Evolutionary conservation across 1,284 basidiomycete species (phyloP).

Genomic region (Tilletia indica): DNA sequence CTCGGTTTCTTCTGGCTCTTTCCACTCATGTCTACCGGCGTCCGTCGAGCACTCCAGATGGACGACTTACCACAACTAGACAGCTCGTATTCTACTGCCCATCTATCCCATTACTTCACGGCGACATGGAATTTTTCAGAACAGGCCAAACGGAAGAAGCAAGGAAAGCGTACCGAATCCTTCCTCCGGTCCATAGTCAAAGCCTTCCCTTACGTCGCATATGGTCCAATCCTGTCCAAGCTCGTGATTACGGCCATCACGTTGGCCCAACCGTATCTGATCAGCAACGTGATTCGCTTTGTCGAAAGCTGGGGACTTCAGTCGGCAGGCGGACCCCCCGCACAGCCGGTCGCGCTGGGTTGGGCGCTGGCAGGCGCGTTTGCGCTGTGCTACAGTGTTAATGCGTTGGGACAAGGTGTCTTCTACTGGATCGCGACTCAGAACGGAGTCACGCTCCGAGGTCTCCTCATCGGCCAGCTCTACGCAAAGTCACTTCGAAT

Average conservation of each 20-base stretch:
- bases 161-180: not conserved
- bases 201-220: not conserved
- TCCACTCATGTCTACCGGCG: slow-evolving; percentile 11
- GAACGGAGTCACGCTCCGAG: slow-evolving; percentile 37
- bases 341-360: slow-evolving; percentile 37
- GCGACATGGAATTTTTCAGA: not conserved
- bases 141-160: not conserved
- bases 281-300: slow-evolving; percentile 41
- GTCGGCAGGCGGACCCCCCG: slow-evolving; percentile 20
- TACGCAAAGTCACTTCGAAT: slow-evolving; percentile 46
- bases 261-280: slow-evolving; percentile 41
- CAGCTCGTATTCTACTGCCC: not conserved
- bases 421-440: slow-evolving; percentile 37
- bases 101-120: not conserved
- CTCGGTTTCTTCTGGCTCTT: slow-evolving; percentile 20
- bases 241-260: slow-evolving; percentile 32
- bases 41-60: not conserved
- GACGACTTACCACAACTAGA: not conserved
- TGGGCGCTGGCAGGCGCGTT: slow-evolving; percentile 50
- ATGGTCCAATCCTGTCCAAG: not conserved
- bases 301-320: slow-evolving; percentile 32
- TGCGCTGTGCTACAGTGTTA: slow-evolving; percentile 40
- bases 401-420: slow-evolving; percentile 35
- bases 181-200: not conserved
- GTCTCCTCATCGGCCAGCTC: slow-evolving; percentile 42